Base-by-base conservation (phyloP, 139 green algal genomes). In the Ettlia oleoabundans region DNA sequence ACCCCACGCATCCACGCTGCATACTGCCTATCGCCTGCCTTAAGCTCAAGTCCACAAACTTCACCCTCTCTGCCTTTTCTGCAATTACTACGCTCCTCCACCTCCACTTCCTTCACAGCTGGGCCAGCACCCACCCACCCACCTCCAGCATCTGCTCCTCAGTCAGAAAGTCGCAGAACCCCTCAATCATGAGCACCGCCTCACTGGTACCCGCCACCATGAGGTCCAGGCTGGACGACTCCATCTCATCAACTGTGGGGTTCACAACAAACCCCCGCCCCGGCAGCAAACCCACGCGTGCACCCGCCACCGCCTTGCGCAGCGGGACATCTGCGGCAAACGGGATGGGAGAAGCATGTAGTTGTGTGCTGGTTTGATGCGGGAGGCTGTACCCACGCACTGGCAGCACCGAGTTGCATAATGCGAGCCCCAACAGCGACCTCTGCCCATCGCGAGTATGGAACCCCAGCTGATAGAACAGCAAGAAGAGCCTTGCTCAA, bases 111-210 rank as follows among this genome's bases (percentile, higher is more conserved):
- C n/a, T n/a, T n/a, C n/a, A n/a, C n/a, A n/a, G n/a, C n/a, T n/a
- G n/a, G n/a, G 21, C 8, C 63, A 38, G n/a, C 37, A 6, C 38
- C 4, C 38, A 4, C 9, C 52, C 24, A 37, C 37, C 19, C 43
- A 96, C 95, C 89, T 95, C 87, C 37, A 98, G 73, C 90, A 98
- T 94, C 85, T 96, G 70, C 55, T 96, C 95, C 82, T 98, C 95
- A 7, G 92, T 90, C 6, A 99, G 87, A 75, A 98, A 98, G 85
- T 99, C 92, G 77, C 90, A 95, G 84, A 93, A 98, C 47, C 95
- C 97, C 92, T 99, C 97, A 70, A 99, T 98, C 97, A 99, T 99
- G 58, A 99, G 90, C 55, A 99, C 85, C 1, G 91, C 95, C 21
- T 96, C 88, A n/a, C 88, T 79, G 5, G 96, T 99, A 64, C 96